Evolutionary conservation across 2,329 filamentous ascomycete species (phyloP), one percentile per base, ranked within the genome.

Genomic region (Helicocarpus griseus): DNA sequence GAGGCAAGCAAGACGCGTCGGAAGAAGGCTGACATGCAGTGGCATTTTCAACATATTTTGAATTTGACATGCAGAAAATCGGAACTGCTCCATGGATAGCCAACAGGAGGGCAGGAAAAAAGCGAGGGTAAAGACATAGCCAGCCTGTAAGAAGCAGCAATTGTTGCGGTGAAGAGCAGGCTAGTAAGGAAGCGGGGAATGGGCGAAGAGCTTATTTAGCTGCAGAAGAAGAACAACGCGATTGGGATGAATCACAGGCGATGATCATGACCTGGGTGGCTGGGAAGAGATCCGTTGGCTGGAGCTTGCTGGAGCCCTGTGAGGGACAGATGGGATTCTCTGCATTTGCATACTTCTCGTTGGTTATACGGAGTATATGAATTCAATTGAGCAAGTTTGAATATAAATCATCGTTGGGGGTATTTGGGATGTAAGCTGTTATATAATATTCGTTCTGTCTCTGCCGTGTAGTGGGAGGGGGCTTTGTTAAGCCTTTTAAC

Each of bases 151-250:
- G 38, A 21, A 8, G n/a, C 17, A 13, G 2, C 0, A 19, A 21
- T n/a, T 47, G 29, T 33, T 47, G 44, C 29, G 44, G 44, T 47
- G 44, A 47, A 35, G 44, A 35, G 44, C 28, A n/a, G 13, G 21
- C 44, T 47, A 47, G 31, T 47, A 29, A 35, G 29, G n/a, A 47
- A 22, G 44, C 43, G 43, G 43, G 28, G 43, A 31, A 14, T 7
- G 14, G 41, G 4, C 41, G 5, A 28, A 13, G 6, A 29, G 9
- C n/a, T n/a, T n/a, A n/a, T n/a, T 35, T 35, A 46, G n/a, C 43
- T 45, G 43, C 41, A 13, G 28, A n/a, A 45, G 26, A 11, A 19
- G n/a, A 17, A 43, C 19, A 24, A 26, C 19, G 14, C 14, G 39
- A 13, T 6, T 31, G 2, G 14, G 14, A 41, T 33, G 28, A n/a